Base-by-base conservation (phyloP, 2,329 filamentous ascomycete species). In the Elsinoe australis region DNA sequence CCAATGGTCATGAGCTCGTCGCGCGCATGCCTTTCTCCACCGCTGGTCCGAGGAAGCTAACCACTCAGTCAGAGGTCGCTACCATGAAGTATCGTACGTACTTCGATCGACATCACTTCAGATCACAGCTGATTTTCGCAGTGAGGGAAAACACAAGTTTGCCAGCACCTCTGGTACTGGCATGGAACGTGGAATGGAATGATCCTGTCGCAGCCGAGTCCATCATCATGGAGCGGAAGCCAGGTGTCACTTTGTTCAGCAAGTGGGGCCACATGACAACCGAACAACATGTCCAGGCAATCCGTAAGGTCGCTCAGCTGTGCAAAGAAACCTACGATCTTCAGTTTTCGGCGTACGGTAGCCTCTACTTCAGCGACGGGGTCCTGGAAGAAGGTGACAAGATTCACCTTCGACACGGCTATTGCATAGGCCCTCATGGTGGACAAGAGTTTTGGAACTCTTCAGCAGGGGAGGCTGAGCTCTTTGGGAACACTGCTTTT, bases 1-100 rank as follows among this genome's bases (percentile, higher is more conserved):
- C 72, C 39, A 64, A 68, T 56, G 63, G 48, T 5, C 57, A 56
- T 52, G 55, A 53, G 15, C 49, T 70, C 17, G 63, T 72, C 12
- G 70, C 66, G 2, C 66, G 63, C 54, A 49, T 72, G n/a, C 69
- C 67, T 2, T 69, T 66, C 54, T 49, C 49, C 2, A 35, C 67
- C 26, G 64, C 66, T 52, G 68, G 67, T 7, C 66, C 65, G 21
- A 38, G 55, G 32, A 58, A 55, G 34, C 55, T 69, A 15, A 62
- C 59, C 0, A 71, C 66, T 4, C 60, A 57, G 49, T 71, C 69
- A 18, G 67, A 72, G 56, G 67, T 72, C 53, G 69, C 71, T 21
- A 72, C 68, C 1, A 66, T 72, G 38, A 55, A 34, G 31, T 52
- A 48, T 47, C 31, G 47, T 54, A 33, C n/a, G 50, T 50, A 28